Evolutionary conservation across 176 grass and related monocot genomes (phyloP), one percentile per base, ranked within the genome.

Genomic region (Microstegium vimineum): DNA sequence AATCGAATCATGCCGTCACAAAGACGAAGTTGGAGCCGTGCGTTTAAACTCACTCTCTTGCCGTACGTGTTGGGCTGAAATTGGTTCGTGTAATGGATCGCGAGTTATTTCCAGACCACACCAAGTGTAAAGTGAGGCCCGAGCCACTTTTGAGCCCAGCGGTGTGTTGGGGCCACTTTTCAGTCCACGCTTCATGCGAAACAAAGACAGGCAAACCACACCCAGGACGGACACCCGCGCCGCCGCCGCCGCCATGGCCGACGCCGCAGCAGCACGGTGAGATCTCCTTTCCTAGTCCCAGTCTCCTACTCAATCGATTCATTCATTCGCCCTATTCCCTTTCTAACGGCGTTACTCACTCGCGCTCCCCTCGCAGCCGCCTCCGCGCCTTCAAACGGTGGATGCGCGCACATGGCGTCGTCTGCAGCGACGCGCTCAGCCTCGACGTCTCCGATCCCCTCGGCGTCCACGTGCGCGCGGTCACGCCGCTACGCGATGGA

Each of bases 361-460:
- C 8, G 8, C 40, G 6, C 30, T 10, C 8, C 47, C 38, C 66
- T 1, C 78, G 36, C 74, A 94, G 92, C 80, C 90, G 90, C 40
- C 82, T 94, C 45, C 82, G 90, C 35, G 54, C 86, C 64, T 95
- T 98, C 87, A 86, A 84, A 84, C 82, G 92, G 43, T 98, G 95
- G 95, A 93, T 95, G 92, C 82, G 79, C 45, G 83, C 80, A 9
- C 87, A 90, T 67, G 90, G 90, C 62, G 66, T 98, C 76, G 92
- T 89, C 64, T 95, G 89, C 85, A 91, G 88, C 92, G 92, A 95
- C 81, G 95, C 95, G 18, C 84, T 98, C 66, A 42, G 83, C 49
- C 86, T 98, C 38, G 75, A 73, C 36, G 89, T 87, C 66, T 45
- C 67, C 37, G 51, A 75, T 35, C 32, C 59, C 42, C 82, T 59